Evolutionary conservation across 371 early-diverging fungal species (phyloP).

Genomic region (Fennellomyces sp.): DNA sequence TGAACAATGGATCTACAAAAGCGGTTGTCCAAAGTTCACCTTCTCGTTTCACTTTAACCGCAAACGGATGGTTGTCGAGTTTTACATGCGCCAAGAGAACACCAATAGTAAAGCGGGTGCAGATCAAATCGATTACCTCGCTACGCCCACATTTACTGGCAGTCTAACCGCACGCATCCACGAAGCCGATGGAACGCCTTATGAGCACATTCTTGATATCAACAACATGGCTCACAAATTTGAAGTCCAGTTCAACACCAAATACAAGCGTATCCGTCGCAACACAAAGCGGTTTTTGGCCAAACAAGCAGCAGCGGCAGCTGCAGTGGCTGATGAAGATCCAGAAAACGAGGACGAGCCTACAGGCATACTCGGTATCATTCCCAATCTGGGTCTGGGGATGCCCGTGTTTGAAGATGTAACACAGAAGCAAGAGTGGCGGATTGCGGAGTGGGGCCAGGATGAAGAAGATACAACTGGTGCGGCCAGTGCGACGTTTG

Average conservation of each 20-base stretch:
- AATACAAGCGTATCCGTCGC: conserved; percentile 93
- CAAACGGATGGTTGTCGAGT: conserved; percentile 93
- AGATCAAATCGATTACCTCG: conserved; percentile 6
- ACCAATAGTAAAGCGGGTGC: conserved; percentile 53
- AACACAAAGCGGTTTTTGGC: conserved; percentile 82
- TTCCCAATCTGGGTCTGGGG: conserved; percentile 62
- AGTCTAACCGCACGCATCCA: conserved; percentile 90
- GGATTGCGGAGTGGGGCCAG: conserved; percentile 83
- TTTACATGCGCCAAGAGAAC: conserved; percentile 83
- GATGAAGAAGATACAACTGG: conserved; percentile 74
- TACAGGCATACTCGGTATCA: conserved; percentile 43
- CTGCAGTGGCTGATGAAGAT: conserved; percentile 69
- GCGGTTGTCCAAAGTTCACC: conserved; percentile 88
- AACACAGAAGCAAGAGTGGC: conserved; percentile 73
- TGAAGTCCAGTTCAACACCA: conserved; percentile 94
- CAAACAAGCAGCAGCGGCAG: conserved; percentile 80
- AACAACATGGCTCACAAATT: conserved; percentile 77
- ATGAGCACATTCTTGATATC: conserved; percentile 91
- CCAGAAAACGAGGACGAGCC: conserved; percentile 63
- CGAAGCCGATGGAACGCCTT: conserved; percentile 93
- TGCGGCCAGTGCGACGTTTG: conserved; percentile 80
- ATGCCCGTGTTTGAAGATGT: conserved; percentile 79
- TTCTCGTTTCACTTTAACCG: conserved; percentile 86
- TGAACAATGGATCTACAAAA: conserved; percentile 92
- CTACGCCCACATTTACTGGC: conserved; percentile 67